phyloP scores from a whole-genome alignment of 768 basidiomycete species.

The Macrolepiota albuminosa region DNA sequence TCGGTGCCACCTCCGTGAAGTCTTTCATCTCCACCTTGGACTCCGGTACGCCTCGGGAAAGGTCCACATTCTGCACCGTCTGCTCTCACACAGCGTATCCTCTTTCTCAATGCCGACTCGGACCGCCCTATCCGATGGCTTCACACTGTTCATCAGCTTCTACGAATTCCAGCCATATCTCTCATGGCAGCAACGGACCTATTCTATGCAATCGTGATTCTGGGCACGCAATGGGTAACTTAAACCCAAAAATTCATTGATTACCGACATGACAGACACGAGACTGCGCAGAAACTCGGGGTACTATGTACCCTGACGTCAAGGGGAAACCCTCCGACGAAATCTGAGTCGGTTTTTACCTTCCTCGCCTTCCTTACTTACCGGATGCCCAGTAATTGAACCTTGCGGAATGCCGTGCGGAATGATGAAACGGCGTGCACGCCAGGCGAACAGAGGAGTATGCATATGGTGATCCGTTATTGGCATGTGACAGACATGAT shows the following conservation, averaged over 20 bases:
- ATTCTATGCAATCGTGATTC: too few species aligned
- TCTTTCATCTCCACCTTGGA: neutral
- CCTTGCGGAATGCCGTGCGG: neutral
- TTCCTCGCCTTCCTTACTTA: neutral
- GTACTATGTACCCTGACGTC: too few species aligned
- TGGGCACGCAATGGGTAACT: too few species aligned
- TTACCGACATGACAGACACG: neutral
- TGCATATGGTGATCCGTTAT: neutral
- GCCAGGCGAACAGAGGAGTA: neutral
- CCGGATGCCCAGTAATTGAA: too few species aligned
- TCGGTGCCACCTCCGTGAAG: neutral
- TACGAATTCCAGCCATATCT: neutral
- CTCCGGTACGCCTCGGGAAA: conserved; percentile 5
- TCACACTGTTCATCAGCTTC: neutral
- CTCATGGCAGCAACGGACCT: too few species aligned
- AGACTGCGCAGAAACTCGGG: too few species aligned
- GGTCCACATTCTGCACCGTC: neutral
- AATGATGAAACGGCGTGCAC: neutral
- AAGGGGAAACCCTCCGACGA: neutral
- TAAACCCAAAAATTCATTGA: neutral
- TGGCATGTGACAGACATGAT: neutral
- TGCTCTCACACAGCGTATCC: neutral
- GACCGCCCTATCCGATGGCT: neutral
- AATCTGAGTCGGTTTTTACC: neutral
- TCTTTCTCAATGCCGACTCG: neutral